A percentile compares a stretch with the other conserved stretches of the same genome.
These are phyloP conservation scores for Schrenkiella parvula DNA, from an alignment of 345 rosid species.

Conservation along the genomic window DNA sequence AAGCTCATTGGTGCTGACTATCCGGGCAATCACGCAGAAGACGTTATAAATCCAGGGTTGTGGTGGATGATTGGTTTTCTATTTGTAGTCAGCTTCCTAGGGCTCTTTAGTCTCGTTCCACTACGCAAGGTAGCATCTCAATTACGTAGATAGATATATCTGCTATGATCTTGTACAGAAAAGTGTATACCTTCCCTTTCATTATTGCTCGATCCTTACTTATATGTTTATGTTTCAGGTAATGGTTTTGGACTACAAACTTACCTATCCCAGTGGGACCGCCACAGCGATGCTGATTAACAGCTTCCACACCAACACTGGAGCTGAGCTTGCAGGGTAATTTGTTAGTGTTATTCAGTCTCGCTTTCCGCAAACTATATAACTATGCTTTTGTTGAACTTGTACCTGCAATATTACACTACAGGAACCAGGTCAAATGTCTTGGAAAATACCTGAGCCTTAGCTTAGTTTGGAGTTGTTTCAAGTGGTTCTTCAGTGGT, in stretches of 20 bases:
- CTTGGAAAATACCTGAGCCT: constrained; percentile 89
- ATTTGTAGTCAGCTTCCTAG: constrained; percentile 83
- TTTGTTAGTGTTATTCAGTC: not conserved
- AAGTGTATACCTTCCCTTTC: not conserved
- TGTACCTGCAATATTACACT: constrained; percentile 7
- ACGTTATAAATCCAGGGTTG: constrained; percentile 75
- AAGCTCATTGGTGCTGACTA: constrained; percentile 77
- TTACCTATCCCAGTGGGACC: constrained; percentile 95
- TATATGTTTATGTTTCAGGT: constrained; percentile 40
- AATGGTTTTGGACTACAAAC: constrained; percentile 87
- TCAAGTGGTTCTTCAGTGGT: constrained; percentile 98
- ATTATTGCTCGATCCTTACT: not conserved
- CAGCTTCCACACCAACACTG: constrained; percentile 80
- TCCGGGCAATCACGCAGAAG: constrained; percentile 71
- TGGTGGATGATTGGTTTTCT: constrained; percentile 91
- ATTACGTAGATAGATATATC: not conserved
- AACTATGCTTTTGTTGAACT: not conserved
- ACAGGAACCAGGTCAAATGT: constrained; percentile 81
- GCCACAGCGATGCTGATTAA: constrained; percentile 96
- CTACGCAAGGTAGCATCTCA: constrained; percentile 66
- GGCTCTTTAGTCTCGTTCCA: constrained; percentile 83
- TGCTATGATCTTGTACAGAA: not conserved
- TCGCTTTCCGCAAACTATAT: not conserved
- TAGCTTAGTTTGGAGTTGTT: constrained; percentile 91
- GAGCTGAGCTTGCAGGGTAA: constrained; percentile 95